Evolutionary conservation across 1,284 basidiomycete genomes (phyloP).

Genomic region (Rhodotorula sp.): DNA sequence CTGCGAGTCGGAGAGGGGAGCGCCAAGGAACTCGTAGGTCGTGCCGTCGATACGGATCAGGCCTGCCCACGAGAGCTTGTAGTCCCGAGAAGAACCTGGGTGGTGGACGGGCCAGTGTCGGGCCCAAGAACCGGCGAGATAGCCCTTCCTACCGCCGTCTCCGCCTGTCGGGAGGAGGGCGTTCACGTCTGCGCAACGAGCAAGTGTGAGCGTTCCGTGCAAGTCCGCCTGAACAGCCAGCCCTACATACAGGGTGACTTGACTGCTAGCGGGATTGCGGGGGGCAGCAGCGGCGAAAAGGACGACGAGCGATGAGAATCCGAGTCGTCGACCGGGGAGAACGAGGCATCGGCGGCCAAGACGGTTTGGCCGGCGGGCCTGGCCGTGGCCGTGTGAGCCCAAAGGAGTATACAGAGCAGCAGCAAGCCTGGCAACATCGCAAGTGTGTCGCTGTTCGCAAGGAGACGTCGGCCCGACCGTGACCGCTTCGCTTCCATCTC

Average conservation of each 20-base stretch:
- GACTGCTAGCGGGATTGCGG: slow-evolving; percentile 41
- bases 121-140: slow-evolving; percentile 36
- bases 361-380: background rate
- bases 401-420: background rate
- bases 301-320: background rate
- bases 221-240: background rate
- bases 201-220: background rate
- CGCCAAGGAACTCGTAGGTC: slow-evolving; percentile 39
- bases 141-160: slow-evolving; percentile 25
- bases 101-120: slow-evolving; percentile 40
- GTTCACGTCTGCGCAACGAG: slow-evolving; percentile 27
- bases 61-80: slow-evolving; percentile 35
- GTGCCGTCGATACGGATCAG: slow-evolving; percentile 36
- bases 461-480: too few relatives aligned
- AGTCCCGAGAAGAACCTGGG: slow-evolving; percentile 13
- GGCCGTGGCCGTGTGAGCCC: background rate
- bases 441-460: background rate
- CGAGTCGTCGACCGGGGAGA: background rate
- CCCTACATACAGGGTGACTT: slow-evolving; percentile 32
- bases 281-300: slow-evolving; percentile 38
- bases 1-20: slow-evolving; percentile 1
- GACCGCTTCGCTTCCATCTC: too few relatives aligned
- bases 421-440: background rate
- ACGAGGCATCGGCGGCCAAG: background rate
- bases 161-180: slow-evolving; percentile 36